phyloP scores from a whole-genome alignment of 345 rosid species.

The Alliaria petiolata region DNA sequence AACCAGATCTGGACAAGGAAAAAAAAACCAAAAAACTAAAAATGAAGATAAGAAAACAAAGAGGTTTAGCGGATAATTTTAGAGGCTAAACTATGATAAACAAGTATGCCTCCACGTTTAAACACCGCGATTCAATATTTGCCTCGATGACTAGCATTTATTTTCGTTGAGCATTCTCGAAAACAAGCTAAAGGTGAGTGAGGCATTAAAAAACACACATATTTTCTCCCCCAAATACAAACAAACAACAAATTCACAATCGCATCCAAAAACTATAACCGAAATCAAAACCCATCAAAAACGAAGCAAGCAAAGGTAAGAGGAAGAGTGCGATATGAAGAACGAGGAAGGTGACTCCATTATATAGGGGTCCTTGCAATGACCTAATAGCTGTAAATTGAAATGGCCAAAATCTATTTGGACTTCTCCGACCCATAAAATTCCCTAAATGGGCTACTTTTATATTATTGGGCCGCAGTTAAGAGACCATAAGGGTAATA shows the following conservation, averaged over 20 bases:
- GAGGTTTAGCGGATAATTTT: slow-evolving; percentile 34
- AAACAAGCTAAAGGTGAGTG: slow-evolving; percentile 40
- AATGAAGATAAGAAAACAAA: not conserved
- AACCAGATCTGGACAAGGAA: not conserved
- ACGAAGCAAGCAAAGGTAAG: not conserved
- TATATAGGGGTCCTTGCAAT: slow-evolving; percentile 10
- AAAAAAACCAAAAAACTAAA: not conserved
- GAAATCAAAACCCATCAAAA: not conserved
- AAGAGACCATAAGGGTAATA: not conserved
- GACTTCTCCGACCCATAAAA: not conserved
- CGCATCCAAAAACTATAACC: not conserved
- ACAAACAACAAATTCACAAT: not conserved
- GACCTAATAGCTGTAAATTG: slow-evolving; percentile 2
- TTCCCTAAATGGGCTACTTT: not conserved
- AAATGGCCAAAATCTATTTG: not conserved
- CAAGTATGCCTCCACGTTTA: slow-evolving; percentile 35
- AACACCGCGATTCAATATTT: slow-evolving; percentile 29
- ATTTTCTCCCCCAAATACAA: not conserved
- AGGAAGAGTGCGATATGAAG: not conserved
- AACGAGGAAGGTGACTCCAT: not conserved
- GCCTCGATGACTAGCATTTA: slow-evolving; percentile 36
- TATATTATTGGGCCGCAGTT: not conserved
- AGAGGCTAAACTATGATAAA: slow-evolving; percentile 31
- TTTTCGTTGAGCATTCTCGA: slow-evolving; percentile 29
- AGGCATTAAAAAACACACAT: slow-evolving; percentile 1